These are phyloP conservation scores for Chlamydomonas schloesseri DNA, from an alignment of 139 green algal genomes.

Conservation along the genomic window DNA sequence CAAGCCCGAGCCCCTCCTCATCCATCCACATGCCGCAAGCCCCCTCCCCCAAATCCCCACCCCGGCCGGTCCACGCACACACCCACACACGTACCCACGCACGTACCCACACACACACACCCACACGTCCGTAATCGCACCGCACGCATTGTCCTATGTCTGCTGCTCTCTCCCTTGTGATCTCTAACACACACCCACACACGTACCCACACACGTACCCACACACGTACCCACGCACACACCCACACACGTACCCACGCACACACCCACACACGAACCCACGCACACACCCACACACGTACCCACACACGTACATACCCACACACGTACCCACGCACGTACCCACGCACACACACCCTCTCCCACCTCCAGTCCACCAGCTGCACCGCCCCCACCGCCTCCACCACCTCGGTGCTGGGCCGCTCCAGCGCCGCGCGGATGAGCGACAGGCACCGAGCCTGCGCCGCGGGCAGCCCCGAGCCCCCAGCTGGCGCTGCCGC, in stretches of 20 bases:
- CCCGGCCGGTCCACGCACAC: background rate
- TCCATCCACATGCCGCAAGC: background rate
- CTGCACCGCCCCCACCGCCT: conserved; percentile 25
- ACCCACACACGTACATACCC: background rate
- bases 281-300: too few relatives aligned
- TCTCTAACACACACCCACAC: too few relatives aligned
- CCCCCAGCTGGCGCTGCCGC: background rate
- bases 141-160: too few relatives aligned
- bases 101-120: too few relatives aligned
- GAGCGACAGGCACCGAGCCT: conserved; percentile 20
- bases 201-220: too few relatives aligned
- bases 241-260: too few relatives aligned
- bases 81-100: background rate
- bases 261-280: too few relatives aligned
- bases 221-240: too few relatives aligned
- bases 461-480: background rate
- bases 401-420: background rate
- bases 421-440: conserved; percentile 34
- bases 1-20: too few relatives aligned
- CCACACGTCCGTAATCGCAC: too few relatives aligned
- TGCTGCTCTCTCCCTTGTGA: too few relatives aligned
- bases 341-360: background rate
- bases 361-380: conserved; percentile 40
- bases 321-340: background rate
- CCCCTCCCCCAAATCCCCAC: background rate